Evolutionary conservation across 441 rosid species (phyloP).

Genomic region (Codiaeum variegatum): DNA sequence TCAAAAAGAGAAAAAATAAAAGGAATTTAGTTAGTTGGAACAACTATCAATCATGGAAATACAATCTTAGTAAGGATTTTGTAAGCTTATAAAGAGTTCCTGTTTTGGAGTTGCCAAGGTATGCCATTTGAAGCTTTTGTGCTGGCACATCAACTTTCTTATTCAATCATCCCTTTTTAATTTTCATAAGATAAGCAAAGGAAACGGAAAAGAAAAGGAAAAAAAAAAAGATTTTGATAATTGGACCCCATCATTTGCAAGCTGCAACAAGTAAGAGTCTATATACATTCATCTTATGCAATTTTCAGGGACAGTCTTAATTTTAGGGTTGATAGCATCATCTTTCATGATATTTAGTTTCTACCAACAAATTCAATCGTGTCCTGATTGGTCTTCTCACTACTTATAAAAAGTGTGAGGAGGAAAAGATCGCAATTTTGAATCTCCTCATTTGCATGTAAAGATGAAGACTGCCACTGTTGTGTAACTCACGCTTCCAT

Average conservation of each 20-base stretch:
- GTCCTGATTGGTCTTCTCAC: too few species aligned
- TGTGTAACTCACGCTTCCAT: too few species aligned
- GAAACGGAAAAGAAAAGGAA: neutral
- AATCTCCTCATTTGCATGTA: too few species aligned
- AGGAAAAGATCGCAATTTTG: too few species aligned
- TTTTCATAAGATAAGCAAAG: neutral
- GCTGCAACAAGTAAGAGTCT: neutral
- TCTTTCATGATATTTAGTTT: too few species aligned
- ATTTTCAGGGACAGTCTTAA: too few species aligned
- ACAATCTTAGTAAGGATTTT: neutral
- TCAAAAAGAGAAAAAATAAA: neutral
- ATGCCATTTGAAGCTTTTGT: neutral
- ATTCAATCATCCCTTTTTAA: slow-evolving; percentile 2
- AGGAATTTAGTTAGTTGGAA: slow-evolving; percentile 18
- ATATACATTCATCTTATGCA: too few species aligned
- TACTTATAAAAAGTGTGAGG: too few species aligned
- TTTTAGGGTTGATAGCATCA: too few species aligned
- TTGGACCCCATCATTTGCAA: neutral
- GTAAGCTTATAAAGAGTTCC: neutral
- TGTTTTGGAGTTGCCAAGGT: neutral
- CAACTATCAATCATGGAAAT: slow-evolving; percentile 14
- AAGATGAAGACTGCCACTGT: too few species aligned
- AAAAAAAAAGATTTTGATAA: neutral
- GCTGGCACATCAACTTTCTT: slow-evolving; percentile 8
- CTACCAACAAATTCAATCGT: too few species aligned